Conservation (phyloP, 768 basidiomycete species). For the Calvatia gigantea region DNA sequence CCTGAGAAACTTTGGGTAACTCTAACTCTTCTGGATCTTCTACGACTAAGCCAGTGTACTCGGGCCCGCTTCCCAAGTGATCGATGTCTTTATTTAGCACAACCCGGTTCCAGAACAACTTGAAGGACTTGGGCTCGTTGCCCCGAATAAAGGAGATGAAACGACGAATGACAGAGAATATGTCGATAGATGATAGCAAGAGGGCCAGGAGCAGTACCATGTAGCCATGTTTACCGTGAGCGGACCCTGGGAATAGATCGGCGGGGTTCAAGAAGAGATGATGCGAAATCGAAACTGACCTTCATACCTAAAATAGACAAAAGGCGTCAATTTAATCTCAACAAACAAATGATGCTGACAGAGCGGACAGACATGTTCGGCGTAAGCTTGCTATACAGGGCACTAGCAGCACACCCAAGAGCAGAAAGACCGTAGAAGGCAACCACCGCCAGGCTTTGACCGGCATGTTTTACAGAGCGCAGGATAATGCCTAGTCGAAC, state of each 20-base stretch:
- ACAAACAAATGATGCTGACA: conserved; percentile 6
- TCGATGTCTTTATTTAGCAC: conserved; percentile 45
- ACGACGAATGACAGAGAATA: conserved; percentile 47
- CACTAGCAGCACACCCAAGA: conserved; percentile 66
- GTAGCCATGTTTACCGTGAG: conserved; percentile 66
- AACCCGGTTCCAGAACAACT: conserved; percentile 53
- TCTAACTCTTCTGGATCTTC: conserved; percentile 57
- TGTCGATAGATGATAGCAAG: conserved; percentile 44
- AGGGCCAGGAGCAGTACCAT: conserved; percentile 34
- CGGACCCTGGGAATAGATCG: conserved; percentile 28
- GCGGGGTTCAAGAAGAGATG: not conserved
- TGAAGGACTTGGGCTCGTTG: conserved; percentile 39
- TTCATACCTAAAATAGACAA: conserved; percentile 53
- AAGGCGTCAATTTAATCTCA: conserved; percentile 18
- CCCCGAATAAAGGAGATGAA: conserved; percentile 43
- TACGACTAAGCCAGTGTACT: conserved; percentile 56
- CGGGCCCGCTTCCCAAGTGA: conserved; percentile 26
- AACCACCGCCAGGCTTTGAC: conserved; percentile 53
- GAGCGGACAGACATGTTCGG: conserved; percentile 62
- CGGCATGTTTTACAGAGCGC: conserved; percentile 70
- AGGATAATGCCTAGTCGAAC: conserved; percentile 66
- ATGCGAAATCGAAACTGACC: conserved; percentile 29
- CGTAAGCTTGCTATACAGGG: conserved; percentile 72
- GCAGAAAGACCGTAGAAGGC: conserved; percentile 59
- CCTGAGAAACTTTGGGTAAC: conserved; percentile 35